A percentile compares a stretch with the other conserved stretches of the same genome.
Conservation (phyloP, 2,329 filamentous ascomycete species). For the Paramyrothecium roridum region DNA sequence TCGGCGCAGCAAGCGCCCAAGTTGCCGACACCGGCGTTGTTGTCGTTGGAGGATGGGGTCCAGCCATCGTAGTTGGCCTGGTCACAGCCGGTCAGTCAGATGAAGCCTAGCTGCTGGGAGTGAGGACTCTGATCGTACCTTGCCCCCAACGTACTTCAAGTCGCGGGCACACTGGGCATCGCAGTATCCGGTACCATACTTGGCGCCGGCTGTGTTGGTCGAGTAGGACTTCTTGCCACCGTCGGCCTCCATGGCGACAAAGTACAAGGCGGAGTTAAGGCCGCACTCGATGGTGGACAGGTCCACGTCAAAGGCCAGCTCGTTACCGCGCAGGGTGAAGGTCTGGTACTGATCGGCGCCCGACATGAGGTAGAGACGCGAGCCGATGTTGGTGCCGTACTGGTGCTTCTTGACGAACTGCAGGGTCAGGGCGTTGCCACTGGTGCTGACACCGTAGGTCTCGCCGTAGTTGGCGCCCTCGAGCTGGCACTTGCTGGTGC, state of each 20-base stretch:
- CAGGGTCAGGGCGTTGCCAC: conserved; percentile 42
- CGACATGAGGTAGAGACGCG: conserved; percentile 40
- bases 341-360: conserved; percentile 44
- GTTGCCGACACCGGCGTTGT: conserved; percentile 18
- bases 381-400: conserved; percentile 34
- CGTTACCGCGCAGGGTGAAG: conserved; percentile 55
- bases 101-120: conserved; percentile 11
- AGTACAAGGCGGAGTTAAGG: conserved; percentile 62
- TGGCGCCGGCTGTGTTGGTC: conserved; percentile 53
- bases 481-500: conserved; percentile 41
- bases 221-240: conserved; percentile 48
- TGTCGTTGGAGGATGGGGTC: conserved; percentile 13
- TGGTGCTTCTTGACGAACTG: conserved; percentile 48
- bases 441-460: conserved; percentile 47
- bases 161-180: conserved; percentile 52
- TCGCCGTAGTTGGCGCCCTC: conserved; percentile 43
- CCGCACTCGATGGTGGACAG: conserved; percentile 61
- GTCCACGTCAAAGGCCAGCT: conserved; percentile 64
- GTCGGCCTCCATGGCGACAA: conserved; percentile 50
- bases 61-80: conserved; percentile 20
- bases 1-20: conserved; percentile 47
- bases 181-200: conserved; percentile 61
- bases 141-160: conserved; percentile 41
- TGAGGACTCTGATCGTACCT: conserved; percentile 21
- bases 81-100: conserved; percentile 23